Evolutionary conservation across 441 rosid genomes (phyloP).

Genomic region (Hypseocharis bilobata): DNA sequence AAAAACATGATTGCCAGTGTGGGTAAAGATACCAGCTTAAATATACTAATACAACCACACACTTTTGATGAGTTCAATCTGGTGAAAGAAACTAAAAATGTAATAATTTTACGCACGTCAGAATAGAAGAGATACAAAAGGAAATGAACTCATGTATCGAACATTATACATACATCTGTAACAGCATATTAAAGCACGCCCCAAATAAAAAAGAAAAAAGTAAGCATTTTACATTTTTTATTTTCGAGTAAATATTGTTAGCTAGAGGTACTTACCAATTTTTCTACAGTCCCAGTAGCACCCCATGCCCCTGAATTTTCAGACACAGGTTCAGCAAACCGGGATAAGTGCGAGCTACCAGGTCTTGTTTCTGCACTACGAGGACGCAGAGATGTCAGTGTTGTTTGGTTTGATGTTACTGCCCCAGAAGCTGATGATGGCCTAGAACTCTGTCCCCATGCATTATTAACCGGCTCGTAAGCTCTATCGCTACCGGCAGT

Average conservation of each 20-base stretch:
- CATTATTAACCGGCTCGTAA: slow-evolving; percentile 47
- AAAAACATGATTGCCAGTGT: too few relatives aligned
- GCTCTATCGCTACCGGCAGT: slow-evolving; percentile 80
- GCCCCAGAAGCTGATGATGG: slow-evolving; percentile 94
- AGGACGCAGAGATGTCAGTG: slow-evolving; percentile 64
- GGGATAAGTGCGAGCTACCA: slow-evolving; percentile 89
- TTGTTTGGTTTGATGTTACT: slow-evolving; percentile 60
- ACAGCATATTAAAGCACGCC: neutral
- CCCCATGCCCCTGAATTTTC: slow-evolving; percentile 61
- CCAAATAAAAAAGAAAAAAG: neutral
- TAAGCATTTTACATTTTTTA: neutral
- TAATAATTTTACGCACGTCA: neutral
- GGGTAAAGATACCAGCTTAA: neutral
- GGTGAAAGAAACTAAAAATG: neutral
- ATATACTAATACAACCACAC: neutral
- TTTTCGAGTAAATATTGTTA: neutral
- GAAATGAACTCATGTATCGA: too few relatives aligned
- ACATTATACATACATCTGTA: too few relatives aligned
- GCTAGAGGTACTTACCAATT: slow-evolving; percentile 8
- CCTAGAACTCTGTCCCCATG: slow-evolving; percentile 74
- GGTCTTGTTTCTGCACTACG: slow-evolving; percentile 98
- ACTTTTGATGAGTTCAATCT: neutral
- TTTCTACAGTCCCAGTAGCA: slow-evolving; percentile 42
- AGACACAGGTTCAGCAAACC: slow-evolving; percentile 71
- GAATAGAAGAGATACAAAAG: neutral